phyloP scores from a whole-genome alignment of 352 stramenopile species.

The Pythium apleroticum region DNA sequence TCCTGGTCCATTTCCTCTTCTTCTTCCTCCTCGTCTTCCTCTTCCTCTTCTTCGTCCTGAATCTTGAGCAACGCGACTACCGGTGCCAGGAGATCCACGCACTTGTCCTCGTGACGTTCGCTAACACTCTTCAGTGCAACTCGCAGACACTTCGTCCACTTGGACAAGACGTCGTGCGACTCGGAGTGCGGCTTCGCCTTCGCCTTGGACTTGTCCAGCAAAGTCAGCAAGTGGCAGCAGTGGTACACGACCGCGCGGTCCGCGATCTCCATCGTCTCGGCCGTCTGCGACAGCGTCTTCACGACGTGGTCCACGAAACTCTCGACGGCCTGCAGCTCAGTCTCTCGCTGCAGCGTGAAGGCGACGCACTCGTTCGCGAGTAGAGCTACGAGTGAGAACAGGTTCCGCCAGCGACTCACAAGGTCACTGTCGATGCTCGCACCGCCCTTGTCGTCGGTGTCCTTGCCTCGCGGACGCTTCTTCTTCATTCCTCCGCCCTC shows the following conservation, averaged over 20 bases:
- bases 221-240: conserved; percentile 47
- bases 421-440: conserved; percentile 23
- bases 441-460: neutral
- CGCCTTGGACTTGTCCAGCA: conserved; percentile 41
- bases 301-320: conserved; percentile 49
- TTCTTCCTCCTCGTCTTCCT: neutral
- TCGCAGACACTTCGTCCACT: conserved; percentile 46
- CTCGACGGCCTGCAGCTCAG: conserved; percentile 15
- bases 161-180: conserved; percentile 30
- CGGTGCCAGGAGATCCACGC: conserved; percentile 46
- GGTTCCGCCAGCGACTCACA: conserved; percentile 63
- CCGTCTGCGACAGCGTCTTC: conserved; percentile 42
- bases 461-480: conserved; percentile 15
- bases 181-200: conserved; percentile 29
- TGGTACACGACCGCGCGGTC: conserved; percentile 73
- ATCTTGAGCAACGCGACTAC: conserved; percentile 27
- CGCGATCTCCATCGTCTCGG: conserved; percentile 50
- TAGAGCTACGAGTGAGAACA: conserved; percentile 64
- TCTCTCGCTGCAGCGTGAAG: conserved; percentile 56
- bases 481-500: conserved; percentile 46
- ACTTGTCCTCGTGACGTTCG: conserved; percentile 43
- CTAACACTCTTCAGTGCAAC: conserved; percentile 37
- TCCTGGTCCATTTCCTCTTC: neutral
- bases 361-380: conserved; percentile 61
- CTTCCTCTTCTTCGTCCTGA: neutral